A percentile compares a stretch with the other conserved stretches of the same genome.
phyloP scores from a whole-genome alignment of 2,329 filamentous ascomycete genomes.

The Achaetomium macrosporum region DNA sequence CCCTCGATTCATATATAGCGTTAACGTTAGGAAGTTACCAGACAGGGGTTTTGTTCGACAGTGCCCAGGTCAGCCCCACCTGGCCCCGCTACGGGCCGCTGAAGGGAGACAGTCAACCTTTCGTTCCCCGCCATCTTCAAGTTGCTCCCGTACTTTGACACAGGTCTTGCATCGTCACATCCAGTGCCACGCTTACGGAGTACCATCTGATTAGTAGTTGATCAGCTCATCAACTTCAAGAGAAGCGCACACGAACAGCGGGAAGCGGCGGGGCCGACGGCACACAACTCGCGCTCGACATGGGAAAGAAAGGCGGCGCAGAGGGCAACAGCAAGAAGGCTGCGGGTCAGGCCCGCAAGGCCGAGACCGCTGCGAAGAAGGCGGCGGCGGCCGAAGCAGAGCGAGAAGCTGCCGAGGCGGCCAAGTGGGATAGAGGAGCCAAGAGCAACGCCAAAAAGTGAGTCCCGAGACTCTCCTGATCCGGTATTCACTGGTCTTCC shows the following conservation, averaged over 20 bases:
- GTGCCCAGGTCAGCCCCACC: too few species aligned
- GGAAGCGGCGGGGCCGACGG: slow-evolving; percentile 1
- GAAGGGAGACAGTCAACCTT: slow-evolving; percentile 3
- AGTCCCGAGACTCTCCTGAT: slow-evolving; percentile 34
- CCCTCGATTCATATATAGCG: too few species aligned
- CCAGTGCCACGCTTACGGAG: neutral
- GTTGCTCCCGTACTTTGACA: neutral
- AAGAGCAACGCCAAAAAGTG: slow-evolving; percentile 88
- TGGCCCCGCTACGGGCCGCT: slow-evolving; percentile 2
- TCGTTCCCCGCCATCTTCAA: neutral
- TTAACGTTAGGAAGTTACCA: too few species aligned
- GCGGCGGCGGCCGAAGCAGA: slow-evolving; percentile 63
- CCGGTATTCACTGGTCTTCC: neutral
- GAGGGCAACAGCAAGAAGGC: slow-evolving; percentile 81
- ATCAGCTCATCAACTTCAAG: neutral
- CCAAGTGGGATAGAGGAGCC: slow-evolving; percentile 77
- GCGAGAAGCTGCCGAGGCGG: slow-evolving; percentile 60
- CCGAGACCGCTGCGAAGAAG: slow-evolving; percentile 77
- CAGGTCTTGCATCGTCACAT: neutral
- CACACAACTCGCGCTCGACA: slow-evolving; percentile 32
- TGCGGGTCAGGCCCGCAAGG: slow-evolving; percentile 85
- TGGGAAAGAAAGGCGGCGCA: slow-evolving; percentile 69
- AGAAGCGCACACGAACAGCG: neutral
- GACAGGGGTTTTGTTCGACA: too few species aligned
- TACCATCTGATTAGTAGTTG: neutral